A percentile compares a stretch with the other conserved stretches of the same genome.
Evolutionary conservation across 2,329 filamentous ascomycete species (phyloP).

Genomic region (Eurotiales sp.): DNA sequence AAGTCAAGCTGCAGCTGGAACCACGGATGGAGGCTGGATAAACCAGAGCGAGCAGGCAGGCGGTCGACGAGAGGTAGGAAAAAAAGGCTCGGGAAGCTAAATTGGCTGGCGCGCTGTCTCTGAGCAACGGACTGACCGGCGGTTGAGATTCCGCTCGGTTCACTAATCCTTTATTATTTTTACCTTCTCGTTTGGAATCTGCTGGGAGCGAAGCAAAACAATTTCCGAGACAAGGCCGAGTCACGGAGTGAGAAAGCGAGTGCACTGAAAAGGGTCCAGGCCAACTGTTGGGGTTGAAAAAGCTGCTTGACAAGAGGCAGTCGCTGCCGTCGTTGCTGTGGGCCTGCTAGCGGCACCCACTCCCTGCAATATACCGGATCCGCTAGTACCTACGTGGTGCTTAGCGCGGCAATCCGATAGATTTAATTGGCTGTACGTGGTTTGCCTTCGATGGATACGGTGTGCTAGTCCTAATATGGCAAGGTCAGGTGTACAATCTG

Average conservation of each 20-base stretch:
- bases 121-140: not conserved
- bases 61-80: not conserved
- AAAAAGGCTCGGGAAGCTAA: constrained; percentile 9
- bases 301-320: not conserved
- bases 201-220: constrained; percentile 2
- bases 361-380: not conserved
- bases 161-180: constrained; percentile 2
- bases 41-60: not conserved
- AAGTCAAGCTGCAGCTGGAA: constrained; percentile 7
- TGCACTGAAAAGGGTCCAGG: constrained; percentile 15
- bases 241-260: too few relatives aligned
- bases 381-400: not conserved
- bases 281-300: constrained; percentile 15
- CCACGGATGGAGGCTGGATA: constrained; percentile 5
- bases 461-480: not conserved
- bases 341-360: not conserved
- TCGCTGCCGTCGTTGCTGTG: not conserved
- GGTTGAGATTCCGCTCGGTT: not conserved
- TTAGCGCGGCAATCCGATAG: not conserved
- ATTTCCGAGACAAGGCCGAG: constrained; percentile 6
- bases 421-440: not conserved
- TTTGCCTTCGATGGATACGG: not conserved
- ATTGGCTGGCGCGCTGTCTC: not conserved
- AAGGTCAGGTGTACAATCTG: not conserved
- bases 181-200: too few relatives aligned